These are phyloP conservation scores for Salix suchowensis DNA, from an alignment of 345 rosid genomes.

Conservation along the genomic window DNA sequence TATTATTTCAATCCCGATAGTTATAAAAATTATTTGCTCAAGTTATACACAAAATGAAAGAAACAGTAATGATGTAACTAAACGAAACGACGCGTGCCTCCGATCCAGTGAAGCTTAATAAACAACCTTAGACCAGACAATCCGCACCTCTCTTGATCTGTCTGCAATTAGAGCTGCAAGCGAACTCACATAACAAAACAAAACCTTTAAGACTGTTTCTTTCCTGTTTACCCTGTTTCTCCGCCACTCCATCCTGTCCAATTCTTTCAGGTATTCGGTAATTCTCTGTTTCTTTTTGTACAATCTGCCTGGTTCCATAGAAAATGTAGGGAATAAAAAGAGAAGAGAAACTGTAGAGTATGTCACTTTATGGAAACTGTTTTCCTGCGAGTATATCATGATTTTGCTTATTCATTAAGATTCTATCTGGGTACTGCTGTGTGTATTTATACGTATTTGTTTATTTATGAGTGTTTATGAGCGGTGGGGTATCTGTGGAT, in stretches of 20 bases:
- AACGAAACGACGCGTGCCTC: not conserved
- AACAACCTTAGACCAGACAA: not conserved
- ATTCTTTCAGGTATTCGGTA: not conserved
- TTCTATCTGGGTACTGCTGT: not conserved
- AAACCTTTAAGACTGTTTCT: not conserved
- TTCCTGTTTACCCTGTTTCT: not conserved
- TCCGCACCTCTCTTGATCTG: not conserved
- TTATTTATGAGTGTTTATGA: not conserved
- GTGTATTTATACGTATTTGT: not conserved
- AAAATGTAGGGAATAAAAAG: not conserved
- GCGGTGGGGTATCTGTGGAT: not conserved
- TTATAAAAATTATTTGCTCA: no score
- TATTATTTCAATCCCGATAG: fast-evolving
- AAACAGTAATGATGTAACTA: no score
- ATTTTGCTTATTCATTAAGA: not conserved
- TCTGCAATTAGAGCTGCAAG: not conserved
- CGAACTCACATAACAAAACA: not conserved
- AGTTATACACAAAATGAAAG: no score
- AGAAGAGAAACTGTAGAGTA: not conserved
- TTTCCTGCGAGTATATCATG: not conserved
- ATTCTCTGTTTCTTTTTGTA: not conserved
- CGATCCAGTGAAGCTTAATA: not conserved
- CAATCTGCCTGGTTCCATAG: slow-evolving; percentile 5
- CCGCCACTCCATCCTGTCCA: not conserved
- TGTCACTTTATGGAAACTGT: not conserved